Base-by-base conservation (phyloP, 225 moss, liverwort and hornwort species). In the Antitrichia curtipendula region DNA sequence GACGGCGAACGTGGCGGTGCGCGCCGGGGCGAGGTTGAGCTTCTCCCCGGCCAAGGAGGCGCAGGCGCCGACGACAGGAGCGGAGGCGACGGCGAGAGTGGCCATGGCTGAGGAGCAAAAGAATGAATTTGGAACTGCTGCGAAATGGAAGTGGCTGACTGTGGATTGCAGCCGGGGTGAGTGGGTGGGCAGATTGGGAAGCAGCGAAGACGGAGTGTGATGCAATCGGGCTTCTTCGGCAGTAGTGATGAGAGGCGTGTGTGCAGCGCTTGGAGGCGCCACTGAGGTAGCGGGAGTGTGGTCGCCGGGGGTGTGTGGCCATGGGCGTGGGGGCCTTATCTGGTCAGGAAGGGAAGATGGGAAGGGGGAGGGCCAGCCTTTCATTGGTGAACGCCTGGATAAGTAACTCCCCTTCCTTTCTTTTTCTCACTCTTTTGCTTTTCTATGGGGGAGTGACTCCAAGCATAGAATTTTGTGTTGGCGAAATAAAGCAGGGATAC, bases 251-350 rank as follows among this genome's bases (percentile, higher is more conserved):
- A 65, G 85, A 47, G 73, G 85, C 81, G 65, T 47, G 80, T 82
- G 82, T 43, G 21, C 45, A 27, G 73, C 63, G 73, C 43, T 60
- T 8, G 63, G 21, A 16, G 43, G 43, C 71, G 72, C 40, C 45
- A 60, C 71, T 78, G 50, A 58, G 57, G 16, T 7, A 47, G 43
- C 80, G 58, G 88, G 41, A 53, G 88, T 52, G 88, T 78, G 86
- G 86, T 75, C 28, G 75, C 64, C 58, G 86, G 86, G 86, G 86
- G 82, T 82, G 86, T 86, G 82, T 84, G 88, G 88, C 5, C 78
- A 61, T 36, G 86, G 80, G 82, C 69, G 65, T 76, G 49, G 82
- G 82, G 58, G 89, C 53, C 86, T 89, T 89, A 89, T 89, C 89
- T 86, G 43, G 76, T 65, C 34, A 50, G 47, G 64, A 82, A 81